Evolutionary conservation across 768 basidiomycete genomes (phyloP).

Genomic region (Stropharia rugosoannulata): DNA sequence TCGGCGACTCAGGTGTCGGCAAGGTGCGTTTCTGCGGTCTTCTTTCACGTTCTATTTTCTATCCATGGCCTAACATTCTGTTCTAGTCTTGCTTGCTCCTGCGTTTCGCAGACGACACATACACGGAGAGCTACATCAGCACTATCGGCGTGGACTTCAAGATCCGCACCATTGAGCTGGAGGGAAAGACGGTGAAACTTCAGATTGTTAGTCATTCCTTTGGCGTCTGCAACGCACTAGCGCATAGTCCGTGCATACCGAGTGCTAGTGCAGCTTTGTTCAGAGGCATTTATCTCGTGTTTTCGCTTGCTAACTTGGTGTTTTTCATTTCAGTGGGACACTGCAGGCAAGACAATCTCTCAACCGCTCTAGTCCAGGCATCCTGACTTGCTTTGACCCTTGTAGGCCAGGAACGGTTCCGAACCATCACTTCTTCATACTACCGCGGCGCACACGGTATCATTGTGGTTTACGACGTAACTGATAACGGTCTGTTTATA

Average conservation of each 20-base stretch:
- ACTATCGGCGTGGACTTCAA: conserved; percentile 99
- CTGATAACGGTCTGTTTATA: conserved; percentile 74
- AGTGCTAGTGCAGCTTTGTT: not conserved
- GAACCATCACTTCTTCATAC: conserved; percentile 99
- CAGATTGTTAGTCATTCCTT: conserved; percentile 79
- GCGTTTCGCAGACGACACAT: conserved; percentile 95
- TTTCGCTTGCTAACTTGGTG: conserved; percentile 24
- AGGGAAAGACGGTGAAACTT: conserved; percentile 97
- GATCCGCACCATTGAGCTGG: conserved; percentile 98
- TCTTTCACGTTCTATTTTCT: conserved; percentile 19
- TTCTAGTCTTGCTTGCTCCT: conserved; percentile 84
- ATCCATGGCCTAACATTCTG: conserved; percentile 15
- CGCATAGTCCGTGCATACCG: conserved; percentile 7
- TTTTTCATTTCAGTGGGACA: conserved; percentile 79
- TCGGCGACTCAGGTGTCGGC: conserved; percentile 94
- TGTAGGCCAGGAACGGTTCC: conserved; percentile 93
- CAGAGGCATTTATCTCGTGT: not conserved
- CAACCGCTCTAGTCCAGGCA: not conserved
- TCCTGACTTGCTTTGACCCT: conserved; percentile 7
- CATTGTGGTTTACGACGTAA: conserved; percentile 98
- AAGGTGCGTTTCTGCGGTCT: conserved; percentile 50
- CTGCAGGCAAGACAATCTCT: conserved; percentile 63
- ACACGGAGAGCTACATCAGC: conserved; percentile 96
- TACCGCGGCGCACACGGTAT: conserved; percentile 99
- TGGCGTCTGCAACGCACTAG: conserved; percentile 1